Evolutionary conservation across 306 rosid species (phyloP), one percentile per base, ranked within the genome.

Genomic region (Vigna unguiculata): DNA sequence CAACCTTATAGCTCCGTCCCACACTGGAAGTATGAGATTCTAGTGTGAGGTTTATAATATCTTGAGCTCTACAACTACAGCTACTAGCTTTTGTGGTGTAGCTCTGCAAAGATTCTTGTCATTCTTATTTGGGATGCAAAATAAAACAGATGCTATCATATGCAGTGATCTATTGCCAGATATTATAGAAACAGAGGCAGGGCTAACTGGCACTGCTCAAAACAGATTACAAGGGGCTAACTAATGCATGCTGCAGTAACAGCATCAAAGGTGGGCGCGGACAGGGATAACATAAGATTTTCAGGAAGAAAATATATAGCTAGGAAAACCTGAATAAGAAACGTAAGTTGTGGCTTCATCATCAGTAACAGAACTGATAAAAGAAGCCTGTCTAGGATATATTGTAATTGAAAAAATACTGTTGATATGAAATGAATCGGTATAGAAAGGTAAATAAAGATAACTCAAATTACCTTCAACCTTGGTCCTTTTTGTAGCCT

Each of bases 401-500:
- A 51, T 60, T 60, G 52, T 69, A 61, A 69, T 20, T 19, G n/a
- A n/a, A 3, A 69, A 32, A 74, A 81, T 67, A 73, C 24, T 57
- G 70, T 49, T 25, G 41, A 75, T 21, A 25, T 65, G 46, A 78
- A 64, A 71, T 22, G 65, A 77, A 60, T 60, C 7, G 30, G 41
- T 41, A 61, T 45, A 77, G 60, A 72, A 45, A 22, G 67, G 25
- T 38, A 74, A 69, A 64, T 72, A 70, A 77, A 79, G 38, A 55
- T 45, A 76, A 68, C 58, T 64, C 41, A 72, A 74, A 83, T 80
- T 86, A 92, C 97, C 96, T 84, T 71, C 97, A 59, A 68, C 76
- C 76, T 83, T 90, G 69, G 84, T 90, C 86, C 76, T 90, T 86
- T 58, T 87, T 69, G 96, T 72, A 74, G 96, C 95, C 95, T 95